Percentiles rank a stretch among this genome's conserved stretches.
Conservation (phyloP, 2,329 filamentous ascomycete species). For the Neopestalotiopsis sp. region DNA sequence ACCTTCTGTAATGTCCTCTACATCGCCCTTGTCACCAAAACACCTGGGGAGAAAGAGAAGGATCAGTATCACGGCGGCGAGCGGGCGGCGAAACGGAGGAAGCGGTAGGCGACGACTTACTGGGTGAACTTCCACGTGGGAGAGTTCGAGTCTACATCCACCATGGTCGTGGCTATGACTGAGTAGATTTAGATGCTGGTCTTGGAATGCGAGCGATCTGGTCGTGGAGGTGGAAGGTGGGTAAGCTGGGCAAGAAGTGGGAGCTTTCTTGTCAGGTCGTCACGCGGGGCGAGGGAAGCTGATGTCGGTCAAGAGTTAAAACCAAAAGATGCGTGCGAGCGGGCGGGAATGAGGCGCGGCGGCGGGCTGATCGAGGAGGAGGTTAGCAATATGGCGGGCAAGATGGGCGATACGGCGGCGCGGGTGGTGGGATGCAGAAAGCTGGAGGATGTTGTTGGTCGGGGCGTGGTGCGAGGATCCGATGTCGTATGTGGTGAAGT, state of each 20-base stretch:
- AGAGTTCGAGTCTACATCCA: slow-evolving; percentile 91
- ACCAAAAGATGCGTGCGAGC: neutral
- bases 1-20: slow-evolving; percentile 99
- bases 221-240: neutral
- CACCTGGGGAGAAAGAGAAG: slow-evolving; percentile 63
- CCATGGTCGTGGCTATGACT: slow-evolving; percentile 70
- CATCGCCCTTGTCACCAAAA: slow-evolving; percentile 99
- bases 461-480: slow-evolving; percentile 10
- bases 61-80: slow-evolving; percentile 14
- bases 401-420: neutral
- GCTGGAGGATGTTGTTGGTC: slow-evolving; percentile 6
- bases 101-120: slow-evolving; percentile 63
- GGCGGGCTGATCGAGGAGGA: neutral
- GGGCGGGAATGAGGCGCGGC: neutral
- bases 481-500: slow-evolving; percentile 15
- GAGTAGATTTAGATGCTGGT: neutral
- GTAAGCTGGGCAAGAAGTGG: slow-evolving; percentile 17
- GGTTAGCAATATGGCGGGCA: slow-evolving; percentile 8
- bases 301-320: slow-evolving; percentile 10
- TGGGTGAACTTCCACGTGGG: slow-evolving; percentile 99
- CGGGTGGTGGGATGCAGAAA: slow-evolving; percentile 5
- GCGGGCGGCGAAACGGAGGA: slow-evolving; percentile 23
- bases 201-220: neutral
- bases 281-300: neutral
- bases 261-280: slow-evolving; percentile 12